Conservation (phyloP, 306 rosid genomes). For the Cucurbita ficifolia region DNA sequence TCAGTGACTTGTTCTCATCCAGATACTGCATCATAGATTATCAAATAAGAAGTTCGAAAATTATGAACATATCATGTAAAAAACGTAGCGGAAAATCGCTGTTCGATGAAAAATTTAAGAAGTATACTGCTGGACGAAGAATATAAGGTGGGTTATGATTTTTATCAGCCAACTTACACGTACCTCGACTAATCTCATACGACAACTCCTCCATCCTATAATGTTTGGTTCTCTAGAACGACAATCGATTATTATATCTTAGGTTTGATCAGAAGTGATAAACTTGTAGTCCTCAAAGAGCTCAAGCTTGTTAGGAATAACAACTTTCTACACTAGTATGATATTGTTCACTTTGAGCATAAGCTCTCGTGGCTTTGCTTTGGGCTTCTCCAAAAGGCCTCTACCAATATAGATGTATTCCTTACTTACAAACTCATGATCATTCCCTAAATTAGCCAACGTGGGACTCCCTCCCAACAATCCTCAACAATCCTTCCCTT, state of each 20-base stretch:
- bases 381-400: no score
- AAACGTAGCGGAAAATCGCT: not conserved
- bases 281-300: not conserved
- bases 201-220: not conserved
- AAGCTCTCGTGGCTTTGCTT: no score
- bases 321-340: no score
- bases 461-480: no score
- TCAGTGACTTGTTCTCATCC: constrained; percentile 98
- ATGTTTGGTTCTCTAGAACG: not conserved
- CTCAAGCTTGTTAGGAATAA: not conserved
- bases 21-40: constrained; percentile 49
- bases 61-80: not conserved
- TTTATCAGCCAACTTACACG: not conserved
- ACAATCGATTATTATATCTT: not conserved
- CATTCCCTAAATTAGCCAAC: no score
- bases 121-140: not conserved
- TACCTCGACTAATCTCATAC: not conserved
- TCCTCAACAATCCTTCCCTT: no score
- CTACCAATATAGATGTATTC: no score
- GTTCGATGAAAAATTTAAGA: not conserved
- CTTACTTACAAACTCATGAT: no score
- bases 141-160: no score
- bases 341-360: no score
- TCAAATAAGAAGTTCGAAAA: constrained; percentile 1
- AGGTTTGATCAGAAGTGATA: not conserved